Percentiles rank a stretch among this genome's conserved stretches.
Evolutionary conservation across 2,329 filamentous ascomycete species (phyloP).

Genomic region (Alternaria arbusti): DNA sequence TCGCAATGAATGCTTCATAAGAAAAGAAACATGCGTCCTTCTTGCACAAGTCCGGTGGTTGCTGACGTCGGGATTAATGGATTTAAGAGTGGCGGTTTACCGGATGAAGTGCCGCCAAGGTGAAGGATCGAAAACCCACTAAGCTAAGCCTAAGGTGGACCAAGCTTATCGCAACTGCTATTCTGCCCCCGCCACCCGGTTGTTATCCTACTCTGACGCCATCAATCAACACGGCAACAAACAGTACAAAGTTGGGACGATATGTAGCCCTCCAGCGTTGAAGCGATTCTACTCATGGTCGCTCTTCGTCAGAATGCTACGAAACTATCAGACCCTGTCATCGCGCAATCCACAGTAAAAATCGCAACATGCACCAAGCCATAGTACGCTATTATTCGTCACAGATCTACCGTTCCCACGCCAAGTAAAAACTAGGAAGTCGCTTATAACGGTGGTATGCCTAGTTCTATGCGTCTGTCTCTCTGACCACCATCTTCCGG

Average conservation of each 20-base stretch:
- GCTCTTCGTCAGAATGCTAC: background rate
- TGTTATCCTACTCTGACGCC: background rate
- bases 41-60: background rate
- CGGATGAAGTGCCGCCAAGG: conserved; percentile 1
- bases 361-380: conserved; percentile 20
- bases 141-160: background rate
- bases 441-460: conserved; percentile 14
- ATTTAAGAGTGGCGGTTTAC: background rate
- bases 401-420: conserved; percentile 1
- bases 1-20: background rate
- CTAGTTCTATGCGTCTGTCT: background rate
- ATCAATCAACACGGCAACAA: background rate
- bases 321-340: conserved; percentile 2
- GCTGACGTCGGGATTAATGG: background rate
- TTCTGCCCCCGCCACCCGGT: conserved; percentile 8
- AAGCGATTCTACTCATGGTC: background rate
- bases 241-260: background rate
- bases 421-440: conserved; percentile 18
- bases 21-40: background rate
- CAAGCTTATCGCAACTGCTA: conserved; percentile 1
- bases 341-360: conserved; percentile 15
- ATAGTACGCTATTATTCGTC: background rate
- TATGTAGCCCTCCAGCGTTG: background rate
- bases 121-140: background rate
- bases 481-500: background rate